Evolutionary conservation across 2,329 filamentous ascomycete genomes (phyloP), one percentile per base, ranked within the genome.

Genomic region (Xylaria sp.): DNA sequence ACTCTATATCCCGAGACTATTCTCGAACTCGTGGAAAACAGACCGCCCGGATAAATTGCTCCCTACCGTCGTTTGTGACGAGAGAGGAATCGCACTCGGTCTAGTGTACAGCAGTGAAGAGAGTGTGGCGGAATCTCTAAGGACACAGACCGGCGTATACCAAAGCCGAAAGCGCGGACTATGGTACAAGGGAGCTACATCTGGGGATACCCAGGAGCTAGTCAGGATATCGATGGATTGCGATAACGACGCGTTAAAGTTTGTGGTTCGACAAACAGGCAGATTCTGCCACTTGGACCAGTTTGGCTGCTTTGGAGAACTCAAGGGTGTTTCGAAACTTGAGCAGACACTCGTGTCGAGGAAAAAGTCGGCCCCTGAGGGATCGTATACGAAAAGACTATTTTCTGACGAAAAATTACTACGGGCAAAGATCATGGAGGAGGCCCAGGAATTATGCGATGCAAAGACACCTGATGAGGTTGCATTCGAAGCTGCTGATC

Each of bases 381-480:
- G 94, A 1, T 99, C 95, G 12, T 99, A 99, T 77, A 99, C 95
- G 4, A 92, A 93, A 17, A 85, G 94, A 35, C 82, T 99, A 1
- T 99, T 98, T 82, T 94, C 90, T 17, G 95, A 99, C 67, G 87
- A 92, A 70, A 94, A 96, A 76, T 84, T 99, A 58, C 80, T 97
- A 57, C 86, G 92, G 45, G 95, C 95, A 2, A 99, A 99, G 83
- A 97, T 99, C 59, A 96, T 98, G 88, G 95, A 99, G 78, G 95
- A 99, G 77, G 95, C 95, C 0, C 92, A 96, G 73, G 95, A 99
- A 79, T 84, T 99, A 43, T 97, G 94, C 73, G 88, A 95, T 67
- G 94, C 95, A 15, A 88, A 88, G 68, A 89, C 88, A 0, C 90
- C 91, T 64, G 84, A 94, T 66, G 91, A 98, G 14, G 86, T 97